Evolutionary conservation across 805 yeast species (phyloP).

Genomic region (Suhomyces sp.): DNA sequence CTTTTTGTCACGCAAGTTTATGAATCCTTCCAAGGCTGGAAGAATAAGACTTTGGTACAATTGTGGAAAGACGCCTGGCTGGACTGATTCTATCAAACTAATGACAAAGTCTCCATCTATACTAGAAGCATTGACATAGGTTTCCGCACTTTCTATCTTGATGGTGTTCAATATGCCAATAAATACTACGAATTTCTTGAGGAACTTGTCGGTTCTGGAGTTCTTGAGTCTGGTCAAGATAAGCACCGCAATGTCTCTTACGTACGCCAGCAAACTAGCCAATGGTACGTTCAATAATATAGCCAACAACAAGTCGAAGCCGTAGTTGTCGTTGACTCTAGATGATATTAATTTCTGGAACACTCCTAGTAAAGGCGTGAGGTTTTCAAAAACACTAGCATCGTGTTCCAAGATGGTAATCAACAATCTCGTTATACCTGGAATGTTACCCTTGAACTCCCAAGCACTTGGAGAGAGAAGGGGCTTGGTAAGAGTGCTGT

Average conservation of each 20-base stretch:
- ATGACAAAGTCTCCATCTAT: slow-evolving; percentile 50
- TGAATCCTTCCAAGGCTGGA: slow-evolving; percentile 48
- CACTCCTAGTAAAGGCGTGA: slow-evolving; percentile 89
- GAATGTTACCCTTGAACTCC: slow-evolving; percentile 91
- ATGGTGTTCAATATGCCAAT: slow-evolving; percentile 30
- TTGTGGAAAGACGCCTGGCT: slow-evolving; percentile 55
- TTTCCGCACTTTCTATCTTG: neutral
- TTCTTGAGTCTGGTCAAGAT: slow-evolving; percentile 77
- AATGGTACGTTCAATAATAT: slow-evolving; percentile 60
- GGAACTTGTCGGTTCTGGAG: slow-evolving; percentile 78
- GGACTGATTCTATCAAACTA: slow-evolving; percentile 69
- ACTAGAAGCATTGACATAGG: slow-evolving; percentile 6
- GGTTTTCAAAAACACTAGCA: slow-evolving; percentile 37
- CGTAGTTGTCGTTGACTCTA: slow-evolving; percentile 72
- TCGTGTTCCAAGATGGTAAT: slow-evolving; percentile 59
- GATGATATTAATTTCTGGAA: slow-evolving; percentile 91
- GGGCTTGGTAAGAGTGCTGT: slow-evolving; percentile 70
- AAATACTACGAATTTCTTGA: slow-evolving; percentile 67
- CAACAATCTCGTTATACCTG: slow-evolving; percentile 82
- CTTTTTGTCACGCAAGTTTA: slow-evolving; percentile 55
- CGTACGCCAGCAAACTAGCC: slow-evolving; percentile 45
- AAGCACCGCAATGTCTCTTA: slow-evolving; percentile 71
- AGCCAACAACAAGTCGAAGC: slow-evolving; percentile 78
- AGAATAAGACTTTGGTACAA: slow-evolving; percentile 48
- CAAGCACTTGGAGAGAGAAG: slow-evolving; percentile 86